Conservation (phyloP, 2,329 filamentous ascomycete genomes). For the Botrytis deweyae region DNA sequence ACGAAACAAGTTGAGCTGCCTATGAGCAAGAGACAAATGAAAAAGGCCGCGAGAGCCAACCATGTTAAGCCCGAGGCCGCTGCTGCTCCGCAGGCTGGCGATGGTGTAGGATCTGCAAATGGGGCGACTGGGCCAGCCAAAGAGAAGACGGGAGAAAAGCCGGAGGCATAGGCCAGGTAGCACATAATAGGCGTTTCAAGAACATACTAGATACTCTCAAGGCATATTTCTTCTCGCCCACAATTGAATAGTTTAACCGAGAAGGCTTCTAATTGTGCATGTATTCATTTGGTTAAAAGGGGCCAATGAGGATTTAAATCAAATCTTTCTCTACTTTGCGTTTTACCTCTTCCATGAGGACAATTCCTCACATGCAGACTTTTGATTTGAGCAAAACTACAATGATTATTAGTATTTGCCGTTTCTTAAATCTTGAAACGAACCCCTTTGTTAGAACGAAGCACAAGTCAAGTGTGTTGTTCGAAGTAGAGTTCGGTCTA, state of each 20-base stretch:
- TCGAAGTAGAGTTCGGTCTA: background rate
- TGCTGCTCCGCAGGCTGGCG: background rate
- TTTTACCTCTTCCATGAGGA: too few relatives aligned
- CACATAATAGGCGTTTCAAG: background rate
- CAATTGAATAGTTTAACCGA: background rate
- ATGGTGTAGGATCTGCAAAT: background rate
- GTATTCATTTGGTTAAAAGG: background rate
- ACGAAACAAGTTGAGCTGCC: constrained; percentile 18
- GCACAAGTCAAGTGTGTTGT: background rate
- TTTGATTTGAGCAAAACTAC: background rate
- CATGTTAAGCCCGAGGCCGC: background rate
- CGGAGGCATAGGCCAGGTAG: background rate
- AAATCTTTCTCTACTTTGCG: background rate
- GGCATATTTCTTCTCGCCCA: background rate
- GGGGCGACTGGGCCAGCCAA: too few relatives aligned
- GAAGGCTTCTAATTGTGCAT: background rate
- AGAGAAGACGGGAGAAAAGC: background rate
- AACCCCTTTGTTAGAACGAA: background rate
- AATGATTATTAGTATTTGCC: background rate
- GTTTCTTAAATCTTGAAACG: background rate
- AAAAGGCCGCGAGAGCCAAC: constrained; percentile 30
- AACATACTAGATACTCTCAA: background rate
- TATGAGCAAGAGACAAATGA: constrained; percentile 34
- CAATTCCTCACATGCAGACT: background rate
- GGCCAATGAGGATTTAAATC: background rate